Evolutionary conservation across 768 basidiomycete genomes (phyloP), one percentile per base, ranked within the genome.

Genomic region (Filobasidium wieringae): DNA sequence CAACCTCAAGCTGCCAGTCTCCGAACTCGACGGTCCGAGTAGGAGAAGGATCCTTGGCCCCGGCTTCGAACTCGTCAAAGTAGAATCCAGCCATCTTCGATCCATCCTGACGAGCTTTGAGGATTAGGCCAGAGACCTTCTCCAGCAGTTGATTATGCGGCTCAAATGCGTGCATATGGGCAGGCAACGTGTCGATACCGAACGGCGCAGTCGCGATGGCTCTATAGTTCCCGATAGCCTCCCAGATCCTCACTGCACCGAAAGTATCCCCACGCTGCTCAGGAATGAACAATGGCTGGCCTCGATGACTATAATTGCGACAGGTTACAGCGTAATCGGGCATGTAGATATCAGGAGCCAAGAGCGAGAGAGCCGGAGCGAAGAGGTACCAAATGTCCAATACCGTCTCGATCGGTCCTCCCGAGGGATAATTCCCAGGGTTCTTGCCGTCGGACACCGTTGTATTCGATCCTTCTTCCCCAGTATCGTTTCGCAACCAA

Each of bases 211-310:
- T 24, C 14, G 36, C 60, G 24, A 57, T 36, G 11, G 60, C 60
- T 19, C 45, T 41, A 41, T 51, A 57, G 7, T 22, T 36, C 15
- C 60, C 60, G 24, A 61, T 57, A 32, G 60, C 60, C 17, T 52
- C 49, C 60, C 60, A 61, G 17, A 61, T 61, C 39, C 60, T 49
- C 11, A 57, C n/a, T n/a, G 55, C 55, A 32, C 60, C 60, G 30
- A 40, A 52, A 17, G 32, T 40, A 22, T 61, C 60, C 7, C 55
- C 49, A 11, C 60, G 31, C 31, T 61, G 60, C 32, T 61, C 60
- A 7, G 60, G 60, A 36, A 61, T 57, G 50, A 61, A 57, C 19
- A 61, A 52, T 8, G 60, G 40, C 32, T 61, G 55, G 32, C 36
- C 36, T 4, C 55, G 55, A 43, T 57, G 55, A 12, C 22, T 36